phyloP scores from a whole-genome alignment of 2,329 filamentous ascomycete species.

The Juglanconis juglandina region DNA sequence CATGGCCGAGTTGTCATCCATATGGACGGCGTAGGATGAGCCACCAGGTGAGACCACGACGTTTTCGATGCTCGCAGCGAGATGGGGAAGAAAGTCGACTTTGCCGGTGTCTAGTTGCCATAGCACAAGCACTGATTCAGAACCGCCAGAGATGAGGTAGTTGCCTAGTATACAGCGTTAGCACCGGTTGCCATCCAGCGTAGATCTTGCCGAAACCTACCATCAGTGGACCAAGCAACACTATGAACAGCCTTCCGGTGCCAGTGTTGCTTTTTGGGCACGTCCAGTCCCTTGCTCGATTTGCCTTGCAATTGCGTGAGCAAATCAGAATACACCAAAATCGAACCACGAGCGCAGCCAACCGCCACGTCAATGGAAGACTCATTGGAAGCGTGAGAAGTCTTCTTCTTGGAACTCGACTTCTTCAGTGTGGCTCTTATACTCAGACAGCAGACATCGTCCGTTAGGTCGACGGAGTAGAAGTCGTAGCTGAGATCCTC shows the following conservation, averaged over 20 bases:
- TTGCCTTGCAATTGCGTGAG: constrained; percentile 53
- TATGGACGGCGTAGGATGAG: constrained; percentile 75
- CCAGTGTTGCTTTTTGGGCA: constrained; percentile 76
- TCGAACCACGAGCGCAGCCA: constrained; percentile 71
- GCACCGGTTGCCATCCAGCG: constrained; percentile 19
- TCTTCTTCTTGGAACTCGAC: constrained; percentile 23
- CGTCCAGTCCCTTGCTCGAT: constrained; percentile 43
- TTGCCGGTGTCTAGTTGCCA: constrained; percentile 91
- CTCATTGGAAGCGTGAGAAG: constrained; percentile 24
- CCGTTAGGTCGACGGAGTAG: constrained; percentile 55
- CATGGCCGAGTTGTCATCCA: constrained; percentile 91
- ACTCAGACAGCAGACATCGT: constrained; percentile 67
- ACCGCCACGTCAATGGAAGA: constrained; percentile 68
- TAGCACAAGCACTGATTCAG: constrained; percentile 82
- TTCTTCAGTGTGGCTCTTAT: constrained; percentile 43
- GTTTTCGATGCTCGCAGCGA: constrained; percentile 80
- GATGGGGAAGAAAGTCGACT: constrained; percentile 82
- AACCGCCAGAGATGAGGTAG: constrained; percentile 89
- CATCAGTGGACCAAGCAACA: constrained; percentile 89
- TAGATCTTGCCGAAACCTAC: constrained; percentile 43
- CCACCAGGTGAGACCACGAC: constrained; percentile 78
- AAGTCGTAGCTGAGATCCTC: constrained; percentile 53
- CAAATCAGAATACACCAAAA: constrained; percentile 79
- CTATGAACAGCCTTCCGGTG: constrained; percentile 79
- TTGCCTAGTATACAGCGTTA: constrained; percentile 58